These are phyloP conservation scores for Drechslera avenae DNA, from an alignment of 2,329 filamentous ascomycete genomes.

Conservation along the genomic window DNA sequence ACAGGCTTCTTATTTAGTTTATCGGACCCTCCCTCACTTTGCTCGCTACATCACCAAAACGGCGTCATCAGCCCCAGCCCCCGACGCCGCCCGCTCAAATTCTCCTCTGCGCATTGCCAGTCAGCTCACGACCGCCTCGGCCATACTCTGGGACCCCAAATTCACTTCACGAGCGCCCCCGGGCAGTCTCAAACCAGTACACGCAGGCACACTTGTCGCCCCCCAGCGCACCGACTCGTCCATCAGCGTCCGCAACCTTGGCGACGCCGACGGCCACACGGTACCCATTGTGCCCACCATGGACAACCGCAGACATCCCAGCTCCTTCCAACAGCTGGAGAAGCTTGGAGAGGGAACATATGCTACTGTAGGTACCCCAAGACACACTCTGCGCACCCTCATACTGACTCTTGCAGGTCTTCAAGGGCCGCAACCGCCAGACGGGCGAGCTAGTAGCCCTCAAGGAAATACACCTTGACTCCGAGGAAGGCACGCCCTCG, in stretches of 20 bases:
- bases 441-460: conserved; percentile 95
- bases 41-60: conserved; percentile 11
- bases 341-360: conserved; percentile 98
- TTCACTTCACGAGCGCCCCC: conserved; percentile 55
- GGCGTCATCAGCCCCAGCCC: conserved; percentile 21
- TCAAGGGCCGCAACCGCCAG: conserved; percentile 96
- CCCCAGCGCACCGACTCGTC: conserved; percentile 57
- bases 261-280: conserved; percentile 52
- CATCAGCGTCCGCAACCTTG: conserved; percentile 56
- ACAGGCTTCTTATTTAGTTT: conserved; percentile 9
- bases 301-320: conserved; percentile 91
- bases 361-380: conserved; percentile 74
- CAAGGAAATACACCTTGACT: conserved; percentile 98
- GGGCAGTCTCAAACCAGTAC: conserved; percentile 53
- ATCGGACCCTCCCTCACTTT: neutral
- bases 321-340: conserved; percentile 98
- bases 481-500: conserved; percentile 94
- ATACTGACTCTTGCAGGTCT: conserved; percentile 68
- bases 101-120: conserved; percentile 50
- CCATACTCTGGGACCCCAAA: conserved; percentile 57
- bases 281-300: conserved; percentile 57
- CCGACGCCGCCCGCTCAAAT: conserved; percentile 6
- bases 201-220: conserved; percentile 55
- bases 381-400: neutral
- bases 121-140: conserved; percentile 56